phyloP scores from a whole-genome alignment of 2,329 filamentous ascomycete species.

The Ascochyta pisi region DNA sequence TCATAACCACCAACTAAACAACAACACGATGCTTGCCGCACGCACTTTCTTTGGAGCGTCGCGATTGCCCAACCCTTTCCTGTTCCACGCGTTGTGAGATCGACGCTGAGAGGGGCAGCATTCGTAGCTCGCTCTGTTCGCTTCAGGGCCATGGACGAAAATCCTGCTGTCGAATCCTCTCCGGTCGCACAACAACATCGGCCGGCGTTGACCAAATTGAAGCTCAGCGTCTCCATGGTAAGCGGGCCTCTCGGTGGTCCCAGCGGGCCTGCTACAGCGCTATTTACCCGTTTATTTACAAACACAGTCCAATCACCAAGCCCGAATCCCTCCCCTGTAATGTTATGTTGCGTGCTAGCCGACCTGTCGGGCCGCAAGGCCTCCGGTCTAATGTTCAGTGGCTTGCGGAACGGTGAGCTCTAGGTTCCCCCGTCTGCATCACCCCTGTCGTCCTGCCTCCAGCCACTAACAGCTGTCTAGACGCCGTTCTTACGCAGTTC shows the following conservation, averaged over 20 bases:
- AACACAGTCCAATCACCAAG: constrained; percentile 33
- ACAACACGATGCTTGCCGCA: constrained; percentile 17
- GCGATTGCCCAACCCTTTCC: background rate
- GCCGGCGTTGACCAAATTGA: constrained; percentile 33
- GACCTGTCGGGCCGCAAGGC: constrained; percentile 36
- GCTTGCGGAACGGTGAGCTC: constrained; percentile 29
- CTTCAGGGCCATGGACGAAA: constrained; percentile 9
- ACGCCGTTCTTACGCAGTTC: constrained; percentile 24
- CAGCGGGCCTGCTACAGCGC: constrained; percentile 32
- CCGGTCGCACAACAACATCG: constrained; percentile 28
- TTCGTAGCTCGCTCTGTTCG: constrained; percentile 13
- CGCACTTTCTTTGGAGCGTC: constrained; percentile 6
- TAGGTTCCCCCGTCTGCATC: constrained; percentile 28
- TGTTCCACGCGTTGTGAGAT: constrained; percentile 9
- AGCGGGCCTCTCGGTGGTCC: constrained; percentile 16
- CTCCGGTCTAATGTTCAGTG: constrained; percentile 34
- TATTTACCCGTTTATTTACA: constrained; percentile 46
- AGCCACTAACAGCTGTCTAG: constrained; percentile 34
- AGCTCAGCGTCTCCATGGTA: constrained; percentile 21
- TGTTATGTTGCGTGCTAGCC: constrained; percentile 42
- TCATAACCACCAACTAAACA: constrained; percentile 25
- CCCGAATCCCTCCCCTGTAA: constrained; percentile 31
- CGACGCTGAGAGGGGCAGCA: constrained; percentile 11
- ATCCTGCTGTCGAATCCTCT: constrained; percentile 23
- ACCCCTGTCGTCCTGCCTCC: constrained; percentile 29